Evolutionary conservation across 495 filamentous ascomycete genomes (phyloP).

Genomic region (Venustampulla echinocandica): DNA sequence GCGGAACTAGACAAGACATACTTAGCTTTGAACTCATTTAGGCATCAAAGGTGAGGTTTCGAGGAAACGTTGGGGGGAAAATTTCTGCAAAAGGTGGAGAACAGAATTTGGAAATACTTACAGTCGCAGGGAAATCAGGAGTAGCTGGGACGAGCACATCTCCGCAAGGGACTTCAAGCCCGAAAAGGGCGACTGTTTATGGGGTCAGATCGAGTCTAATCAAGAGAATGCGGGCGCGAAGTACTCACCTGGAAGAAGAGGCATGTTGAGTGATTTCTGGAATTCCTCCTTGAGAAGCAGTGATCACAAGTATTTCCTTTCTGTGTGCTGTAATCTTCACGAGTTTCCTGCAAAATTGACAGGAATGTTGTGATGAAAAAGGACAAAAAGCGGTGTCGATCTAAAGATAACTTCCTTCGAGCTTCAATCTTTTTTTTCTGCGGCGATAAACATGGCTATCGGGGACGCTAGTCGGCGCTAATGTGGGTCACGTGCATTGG

Average conservation of each 20-base stretch:
- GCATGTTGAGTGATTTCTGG: constrained; percentile 16
- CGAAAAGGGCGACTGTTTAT: constrained; percentile 65
- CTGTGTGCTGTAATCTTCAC: not conserved
- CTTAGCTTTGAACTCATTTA: not conserved
- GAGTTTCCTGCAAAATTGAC: not conserved
- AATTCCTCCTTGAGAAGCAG: not conserved
- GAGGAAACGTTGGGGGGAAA: not conserved
- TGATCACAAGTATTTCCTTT: not conserved
- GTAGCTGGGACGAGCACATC: constrained; percentile 67
- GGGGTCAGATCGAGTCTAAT: constrained; percentile 12
- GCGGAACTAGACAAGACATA: constrained; percentile 56
- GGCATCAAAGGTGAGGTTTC: not conserved
- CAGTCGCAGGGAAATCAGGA: constrained; percentile 69
- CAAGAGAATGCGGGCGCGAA: not conserved
- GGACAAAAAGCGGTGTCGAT: constrained; percentile 13
- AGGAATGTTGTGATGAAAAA: constrained; percentile 1
- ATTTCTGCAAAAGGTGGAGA: constrained; percentile 3
- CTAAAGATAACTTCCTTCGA: not conserved
- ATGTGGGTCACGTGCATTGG: not conserved
- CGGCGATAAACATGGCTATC: constrained; percentile 3
- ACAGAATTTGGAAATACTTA: constrained; percentile 39
- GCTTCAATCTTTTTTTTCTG: constrained; percentile 4
- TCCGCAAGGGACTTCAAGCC: constrained; percentile 75
- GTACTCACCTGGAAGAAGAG: constrained; percentile 22
- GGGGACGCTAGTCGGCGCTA: not conserved